Percentiles rank a stretch among this genome's conserved stretches.
Conservation (phyloP, 228 moss, liverwort and hornwort species). For the Sphagnum magellanicum region DNA sequence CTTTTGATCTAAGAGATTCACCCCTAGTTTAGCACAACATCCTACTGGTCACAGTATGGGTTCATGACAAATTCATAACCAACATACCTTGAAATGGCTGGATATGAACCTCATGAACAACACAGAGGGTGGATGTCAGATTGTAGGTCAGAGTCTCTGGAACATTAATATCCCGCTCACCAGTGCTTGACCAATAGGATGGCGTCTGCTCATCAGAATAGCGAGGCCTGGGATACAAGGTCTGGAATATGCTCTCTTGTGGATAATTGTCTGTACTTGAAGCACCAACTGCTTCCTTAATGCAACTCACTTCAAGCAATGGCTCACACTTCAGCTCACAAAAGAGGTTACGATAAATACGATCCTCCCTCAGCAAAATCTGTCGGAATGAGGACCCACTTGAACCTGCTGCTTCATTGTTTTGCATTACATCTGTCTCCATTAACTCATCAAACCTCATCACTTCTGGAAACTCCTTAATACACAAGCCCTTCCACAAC, state of each 20-base stretch:
- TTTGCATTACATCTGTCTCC: conserved; percentile 21
- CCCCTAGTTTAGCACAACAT: too few relatives aligned
- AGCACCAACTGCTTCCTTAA: conserved; percentile 20
- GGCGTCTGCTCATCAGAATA: conserved; percentile 2
- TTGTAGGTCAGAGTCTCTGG: conserved; percentile 33
- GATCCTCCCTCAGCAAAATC: conserved; percentile 14
- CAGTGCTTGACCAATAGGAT: conserved; percentile 41
- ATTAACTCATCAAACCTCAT: conserved; percentile 12
- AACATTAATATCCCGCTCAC: conserved; percentile 12
- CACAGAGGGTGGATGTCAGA: conserved; percentile 21
- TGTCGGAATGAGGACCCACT: conserved; percentile 6
- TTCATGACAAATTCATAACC: not conserved
- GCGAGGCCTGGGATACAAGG: conserved; percentile 17
- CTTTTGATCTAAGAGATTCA: too few relatives aligned
- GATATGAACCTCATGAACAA: conserved; percentile 33
- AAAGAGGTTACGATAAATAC: conserved; percentile 19
- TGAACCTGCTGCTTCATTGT: conserved; percentile 12
- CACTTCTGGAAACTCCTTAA: conserved; percentile 22
- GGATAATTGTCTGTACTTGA: conserved; percentile 37
- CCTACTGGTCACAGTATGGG: too few relatives aligned
- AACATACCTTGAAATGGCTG: conserved; percentile 28
- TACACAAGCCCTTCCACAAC: conserved; percentile 26
- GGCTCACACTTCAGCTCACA: conserved; percentile 15
- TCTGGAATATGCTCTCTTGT: conserved; percentile 21
- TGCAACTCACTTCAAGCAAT: conserved; percentile 10